phyloP scores from a whole-genome alignment of 805 yeast genomes.

The Metschnikowia borealis region DNA sequence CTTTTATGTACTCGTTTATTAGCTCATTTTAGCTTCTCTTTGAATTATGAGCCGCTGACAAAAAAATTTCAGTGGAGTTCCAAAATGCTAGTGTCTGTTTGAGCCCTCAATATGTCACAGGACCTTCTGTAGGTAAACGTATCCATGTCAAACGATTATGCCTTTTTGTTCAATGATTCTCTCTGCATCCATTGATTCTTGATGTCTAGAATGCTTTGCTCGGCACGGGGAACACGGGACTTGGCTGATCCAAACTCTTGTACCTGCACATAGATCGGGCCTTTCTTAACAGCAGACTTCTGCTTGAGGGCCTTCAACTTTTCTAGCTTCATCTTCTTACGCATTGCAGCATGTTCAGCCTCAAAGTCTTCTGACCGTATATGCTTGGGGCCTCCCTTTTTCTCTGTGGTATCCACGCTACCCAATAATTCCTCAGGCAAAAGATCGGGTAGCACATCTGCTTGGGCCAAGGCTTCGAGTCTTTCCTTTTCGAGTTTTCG shows the following conservation, averaged over 20 bases:
- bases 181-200: slow-evolving; percentile 40
- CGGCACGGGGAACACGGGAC: slow-evolving; percentile 35
- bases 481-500: slow-evolving; percentile 4
- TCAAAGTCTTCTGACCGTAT: slow-evolving; percentile 32
- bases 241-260: slow-evolving; percentile 20
- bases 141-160: not conserved
- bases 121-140: not conserved
- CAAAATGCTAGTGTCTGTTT: not conserved
- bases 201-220: slow-evolving; percentile 26
- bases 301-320: slow-evolving; percentile 28
- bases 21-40: not conserved
- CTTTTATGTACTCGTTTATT: not conserved
- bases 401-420: slow-evolving; percentile 11
- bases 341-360: slow-evolving; percentile 25
- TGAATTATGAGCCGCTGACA: not conserved
- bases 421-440: slow-evolving; percentile 40
- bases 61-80: not conserved
- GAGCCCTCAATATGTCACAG: not conserved
- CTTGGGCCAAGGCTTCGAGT: slow-evolving; percentile 11
- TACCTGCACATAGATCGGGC: slow-evolving; percentile 40
- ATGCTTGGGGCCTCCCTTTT: slow-evolving; percentile 24
- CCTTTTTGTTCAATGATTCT: slow-evolving; percentile 34
- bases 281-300: slow-evolving; percentile 29
- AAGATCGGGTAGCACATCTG: slow-evolving; percentile 35
- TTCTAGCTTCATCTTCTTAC: slow-evolving; percentile 30